Conservation (phyloP, 768 basidiomycete genomes). For the Suillus brevipes region DNA sequence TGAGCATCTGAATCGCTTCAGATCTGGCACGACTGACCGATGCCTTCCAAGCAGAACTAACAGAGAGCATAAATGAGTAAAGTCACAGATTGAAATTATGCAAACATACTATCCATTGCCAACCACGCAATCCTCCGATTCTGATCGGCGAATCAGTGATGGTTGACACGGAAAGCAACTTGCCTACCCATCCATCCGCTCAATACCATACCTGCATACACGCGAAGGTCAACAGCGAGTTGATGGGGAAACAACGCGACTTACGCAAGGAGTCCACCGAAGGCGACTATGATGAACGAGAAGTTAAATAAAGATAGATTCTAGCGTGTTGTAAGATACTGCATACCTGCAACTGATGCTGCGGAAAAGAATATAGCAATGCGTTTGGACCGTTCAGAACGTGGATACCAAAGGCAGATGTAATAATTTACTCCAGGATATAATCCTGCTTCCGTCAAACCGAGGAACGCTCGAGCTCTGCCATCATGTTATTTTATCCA, state of each 20-base stretch:
- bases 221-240: not conserved
- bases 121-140: slow-evolving; percentile 33
- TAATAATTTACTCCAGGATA: slow-evolving; percentile 44
- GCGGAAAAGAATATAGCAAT: slow-evolving; percentile 66
- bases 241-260: slow-evolving; percentile 12
- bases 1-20: not conserved
- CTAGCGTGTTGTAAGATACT: not conserved
- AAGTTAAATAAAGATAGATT: not conserved
- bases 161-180: slow-evolving; percentile 19
- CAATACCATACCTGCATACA: slow-evolving; percentile 35
- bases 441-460: slow-evolving; percentile 48
- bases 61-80: not conserved
- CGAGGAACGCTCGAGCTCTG: slow-evolving; percentile 45
- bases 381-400: slow-evolving; percentile 54
- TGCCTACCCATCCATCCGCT: slow-evolving; percentile 36
- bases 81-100: not conserved
- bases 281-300: slow-evolving; percentile 32
- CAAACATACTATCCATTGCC: slow-evolving; percentile 38
- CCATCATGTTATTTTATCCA: not conserved
- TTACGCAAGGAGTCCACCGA: slow-evolving; percentile 50
- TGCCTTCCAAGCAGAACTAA: slow-evolving; percentile 35
- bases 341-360: slow-evolving; percentile 51
- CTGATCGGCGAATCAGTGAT: not conserved
- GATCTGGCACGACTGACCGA: slow-evolving; percentile 18
- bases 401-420: slow-evolving; percentile 60